Conservation (phyloP, 495 filamentous ascomycete species). For the Chaetomidium leptoderma region DNA sequence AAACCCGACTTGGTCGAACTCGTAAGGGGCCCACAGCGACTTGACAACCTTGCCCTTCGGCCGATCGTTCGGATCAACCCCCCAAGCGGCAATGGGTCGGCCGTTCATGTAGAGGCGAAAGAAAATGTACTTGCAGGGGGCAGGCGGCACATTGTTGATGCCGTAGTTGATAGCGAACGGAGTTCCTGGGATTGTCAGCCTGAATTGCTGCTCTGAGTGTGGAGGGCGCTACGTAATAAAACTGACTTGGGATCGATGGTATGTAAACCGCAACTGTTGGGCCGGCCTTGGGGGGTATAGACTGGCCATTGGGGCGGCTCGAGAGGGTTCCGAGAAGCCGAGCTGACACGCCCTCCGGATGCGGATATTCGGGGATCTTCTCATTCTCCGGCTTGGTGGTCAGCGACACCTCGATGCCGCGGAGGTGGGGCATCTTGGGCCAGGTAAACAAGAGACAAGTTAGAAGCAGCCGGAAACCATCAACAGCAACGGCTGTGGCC, state of each 20-base stretch:
- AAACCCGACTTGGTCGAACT: constrained; percentile 28
- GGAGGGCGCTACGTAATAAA: too few species aligned
- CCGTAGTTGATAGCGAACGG: constrained; percentile 45
- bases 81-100: constrained; percentile 44
- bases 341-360: constrained; percentile 47
- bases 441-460: background rate
- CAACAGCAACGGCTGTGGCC: background rate
- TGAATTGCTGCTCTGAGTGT: too few species aligned
- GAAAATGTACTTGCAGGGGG: constrained; percentile 39
- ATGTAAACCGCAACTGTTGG: constrained; percentile 48
- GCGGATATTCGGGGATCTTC: constrained; percentile 45
- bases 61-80: constrained; percentile 33
- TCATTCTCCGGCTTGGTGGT: constrained; percentile 30
- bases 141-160: constrained; percentile 27
- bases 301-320: constrained; percentile 1
- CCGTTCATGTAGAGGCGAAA: constrained; percentile 53
- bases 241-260: constrained; percentile 45
- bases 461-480: background rate
- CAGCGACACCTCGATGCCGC: constrained; percentile 44
- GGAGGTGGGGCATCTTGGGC: constrained; percentile 44
- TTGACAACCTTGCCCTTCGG: constrained; percentile 37
- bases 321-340: constrained; percentile 25
- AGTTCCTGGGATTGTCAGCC: constrained; percentile 31
- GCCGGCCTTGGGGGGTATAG: constrained; percentile 32
- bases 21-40: constrained; percentile 42